Evolutionary conservation across 2,329 filamentous ascomycete species (phyloP).

Genomic region (Aspergillus calidoustus): DNA sequence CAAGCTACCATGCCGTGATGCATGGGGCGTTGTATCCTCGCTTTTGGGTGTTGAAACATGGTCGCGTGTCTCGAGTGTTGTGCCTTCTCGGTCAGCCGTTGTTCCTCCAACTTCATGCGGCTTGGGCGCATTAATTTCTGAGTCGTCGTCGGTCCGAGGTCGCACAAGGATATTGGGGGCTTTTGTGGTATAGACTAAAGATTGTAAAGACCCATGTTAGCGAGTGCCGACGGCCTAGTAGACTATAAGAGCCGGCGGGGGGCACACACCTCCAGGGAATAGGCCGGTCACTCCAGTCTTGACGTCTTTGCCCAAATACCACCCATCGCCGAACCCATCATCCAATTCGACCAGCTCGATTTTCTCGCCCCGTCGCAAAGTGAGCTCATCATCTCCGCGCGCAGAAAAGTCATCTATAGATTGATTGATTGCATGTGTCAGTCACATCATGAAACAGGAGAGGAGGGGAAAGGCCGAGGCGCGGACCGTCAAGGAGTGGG

Average conservation of each 20-base stretch:
- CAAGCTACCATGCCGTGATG: slow-evolving; percentile 44
- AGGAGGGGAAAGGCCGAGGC: slow-evolving; percentile 15
- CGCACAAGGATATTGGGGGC: slow-evolving; percentile 32
- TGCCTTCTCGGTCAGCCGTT: slow-evolving; percentile 22
- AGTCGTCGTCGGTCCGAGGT: slow-evolving; percentile 24
- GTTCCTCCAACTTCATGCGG: slow-evolving; percentile 14
- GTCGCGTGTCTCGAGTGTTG: slow-evolving; percentile 23
- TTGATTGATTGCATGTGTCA: slow-evolving; percentile 22
- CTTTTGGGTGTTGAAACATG: slow-evolving; percentile 34
- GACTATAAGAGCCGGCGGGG: neutral
- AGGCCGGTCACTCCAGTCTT: slow-evolving; percentile 49
- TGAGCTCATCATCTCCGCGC: slow-evolving; percentile 90
- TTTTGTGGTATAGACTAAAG: slow-evolving; percentile 32
- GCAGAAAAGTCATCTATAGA: slow-evolving; percentile 84
- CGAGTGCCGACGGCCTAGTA: slow-evolving; percentile 1
- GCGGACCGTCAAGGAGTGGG: slow-evolving; percentile 14
- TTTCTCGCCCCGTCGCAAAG: slow-evolving; percentile 74
- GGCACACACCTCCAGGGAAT: slow-evolving; percentile 52
- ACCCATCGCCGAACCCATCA: slow-evolving; percentile 69
- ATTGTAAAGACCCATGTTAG: neutral
- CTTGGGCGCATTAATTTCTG: slow-evolving; percentile 20
- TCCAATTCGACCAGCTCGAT: slow-evolving; percentile 68
- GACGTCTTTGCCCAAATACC: slow-evolving; percentile 62
- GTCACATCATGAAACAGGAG: slow-evolving; percentile 10
- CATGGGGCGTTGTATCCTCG: slow-evolving; percentile 46